These are phyloP conservation scores for Didymella pinodella DNA, from an alignment of 2,329 filamentous ascomycete species.

Conservation along the genomic window DNA sequence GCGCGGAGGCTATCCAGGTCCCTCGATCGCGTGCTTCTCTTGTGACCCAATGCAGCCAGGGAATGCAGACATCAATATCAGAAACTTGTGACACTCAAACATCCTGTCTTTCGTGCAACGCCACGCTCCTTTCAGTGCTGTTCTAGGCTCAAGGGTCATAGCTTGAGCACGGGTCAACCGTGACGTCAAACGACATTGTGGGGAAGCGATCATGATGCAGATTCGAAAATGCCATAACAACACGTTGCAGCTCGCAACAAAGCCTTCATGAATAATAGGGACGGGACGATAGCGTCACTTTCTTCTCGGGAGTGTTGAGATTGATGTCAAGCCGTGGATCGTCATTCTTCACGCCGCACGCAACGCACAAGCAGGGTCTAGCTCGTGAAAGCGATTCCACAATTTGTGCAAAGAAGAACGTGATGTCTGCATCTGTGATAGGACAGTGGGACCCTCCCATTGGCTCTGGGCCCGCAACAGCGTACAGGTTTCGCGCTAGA, in stretches of 20 bases:
- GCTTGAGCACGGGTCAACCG: conserved; percentile 26
- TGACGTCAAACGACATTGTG: conserved; percentile 24
- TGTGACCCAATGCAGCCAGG: background rate
- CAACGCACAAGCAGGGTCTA: conserved; percentile 13
- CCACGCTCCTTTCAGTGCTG: background rate
- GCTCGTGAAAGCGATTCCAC: conserved; percentile 31
- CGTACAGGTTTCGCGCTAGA: conserved; percentile 28
- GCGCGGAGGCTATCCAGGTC: background rate
- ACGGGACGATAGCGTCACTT: conserved; percentile 10
- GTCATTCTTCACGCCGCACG: conserved; percentile 3
- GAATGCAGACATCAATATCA: background rate
- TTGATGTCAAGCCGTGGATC: conserved; percentile 18
- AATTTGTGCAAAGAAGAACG: conserved; percentile 31
- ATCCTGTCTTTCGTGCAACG: conserved; percentile 12
- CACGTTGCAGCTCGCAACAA: conserved; percentile 12
- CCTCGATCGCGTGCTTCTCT: background rate
- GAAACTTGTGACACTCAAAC: background rate
- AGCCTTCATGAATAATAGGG: conserved; percentile 4
- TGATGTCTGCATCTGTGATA: conserved; percentile 22
- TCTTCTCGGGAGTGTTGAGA: background rate
- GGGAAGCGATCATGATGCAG: conserved; percentile 32
- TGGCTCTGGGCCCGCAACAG: conserved; percentile 31
- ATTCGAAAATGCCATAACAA: conserved; percentile 40
- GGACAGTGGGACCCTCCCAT: conserved; percentile 28
- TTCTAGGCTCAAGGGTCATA: conserved; percentile 17